Base-by-base conservation (phyloP, 805 yeast species). In the Cephaloascus fragrans region DNA sequence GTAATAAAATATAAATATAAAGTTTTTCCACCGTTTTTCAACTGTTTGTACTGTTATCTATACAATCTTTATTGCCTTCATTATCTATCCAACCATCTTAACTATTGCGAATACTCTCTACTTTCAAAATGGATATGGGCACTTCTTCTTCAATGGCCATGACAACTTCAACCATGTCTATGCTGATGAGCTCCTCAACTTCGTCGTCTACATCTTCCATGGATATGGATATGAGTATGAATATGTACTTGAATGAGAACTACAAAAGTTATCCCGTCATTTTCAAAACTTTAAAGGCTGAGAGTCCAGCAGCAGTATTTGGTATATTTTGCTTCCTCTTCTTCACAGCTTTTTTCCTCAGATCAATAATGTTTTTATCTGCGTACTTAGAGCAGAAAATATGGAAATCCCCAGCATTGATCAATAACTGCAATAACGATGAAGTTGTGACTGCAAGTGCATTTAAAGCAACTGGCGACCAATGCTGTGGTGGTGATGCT, bases 251-350 rank as follows among this genome's bases (percentile, higher is more conserved):
- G 48, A 75, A 82, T 1, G 58, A 74, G 0, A 49, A 57, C 2
- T 83, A 64, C 56, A 45, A 55, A 2, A 57, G 66, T 32, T 75
- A 76, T 44, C 87, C 90, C 0, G 86, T 83, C 0, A 50, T 83
- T 4, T 83, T 83, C 59, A 57, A 66, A 41, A 58, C 61, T 0
- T 57, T 83, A 36, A 49, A 51, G 10, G 90, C 90, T 2, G 47
- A 61, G 2, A 62, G 59, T 33, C 72, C 72, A 19, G 87, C 69
- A 8, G 69, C 71, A 38, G 88, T 85, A 0, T 83, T 83, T 55
- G 94, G 90, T 18, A 81, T 83, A 14, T 83, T 83, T 50, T 59
- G 77, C 28, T 59, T 79, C 12, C 52, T 83, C 18, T 74, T 83
- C 51, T 72, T 71, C 19, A 60, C 74, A 2, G 78, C 80, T 1